These are phyloP conservation scores for Calonectria henricotiae DNA, from an alignment of 2,329 filamentous ascomycete genomes.

Conservation along the genomic window DNA sequence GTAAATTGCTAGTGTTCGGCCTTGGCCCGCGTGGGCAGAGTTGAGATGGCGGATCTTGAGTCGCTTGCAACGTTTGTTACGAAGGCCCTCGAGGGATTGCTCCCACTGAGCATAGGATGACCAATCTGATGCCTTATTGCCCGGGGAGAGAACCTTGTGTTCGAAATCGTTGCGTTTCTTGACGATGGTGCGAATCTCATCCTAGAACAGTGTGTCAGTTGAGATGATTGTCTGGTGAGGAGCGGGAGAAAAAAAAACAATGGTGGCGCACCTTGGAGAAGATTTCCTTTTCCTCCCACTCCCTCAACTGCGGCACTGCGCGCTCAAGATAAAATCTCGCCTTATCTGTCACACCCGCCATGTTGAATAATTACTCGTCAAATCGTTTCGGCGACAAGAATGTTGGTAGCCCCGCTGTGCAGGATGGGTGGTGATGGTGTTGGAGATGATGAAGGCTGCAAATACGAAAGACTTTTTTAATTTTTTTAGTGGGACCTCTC, in stretches of 20 bases:
- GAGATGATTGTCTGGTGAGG: not conserved
- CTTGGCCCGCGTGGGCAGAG: constrained; percentile 81
- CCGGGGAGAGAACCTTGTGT: constrained; percentile 88
- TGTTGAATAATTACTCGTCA: constrained; percentile 56
- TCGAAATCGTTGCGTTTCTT: constrained; percentile 95
- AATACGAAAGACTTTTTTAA: constrained; percentile 23
- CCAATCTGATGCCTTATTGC: constrained; percentile 84
- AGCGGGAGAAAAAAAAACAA: not conserved
- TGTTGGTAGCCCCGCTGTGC: constrained; percentile 7
- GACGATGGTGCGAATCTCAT: constrained; percentile 91
- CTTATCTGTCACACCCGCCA: constrained; percentile 92
- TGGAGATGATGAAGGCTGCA: constrained; percentile 12
- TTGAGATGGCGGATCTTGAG: constrained; percentile 80
- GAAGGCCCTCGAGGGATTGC: constrained; percentile 80
- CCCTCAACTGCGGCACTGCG: constrained; percentile 90
- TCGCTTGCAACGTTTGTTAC: constrained; percentile 86
- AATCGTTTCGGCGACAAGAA: not conserved
- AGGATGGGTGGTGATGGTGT: constrained; percentile 4
- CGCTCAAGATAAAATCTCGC: constrained; percentile 96
- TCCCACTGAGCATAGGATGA: constrained; percentile 86
- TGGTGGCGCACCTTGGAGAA: constrained; percentile 79
- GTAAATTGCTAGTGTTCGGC: constrained; percentile 90
- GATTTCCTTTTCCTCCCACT: constrained; percentile 92
- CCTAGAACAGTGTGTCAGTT: constrained; percentile 65
- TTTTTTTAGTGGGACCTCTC: constrained; percentile 45